Evolutionary conservation across 2,329 filamentous ascomycete species (phyloP), one percentile per base, ranked within the genome.

Genomic region (Plectosphaerella sp.): DNA sequence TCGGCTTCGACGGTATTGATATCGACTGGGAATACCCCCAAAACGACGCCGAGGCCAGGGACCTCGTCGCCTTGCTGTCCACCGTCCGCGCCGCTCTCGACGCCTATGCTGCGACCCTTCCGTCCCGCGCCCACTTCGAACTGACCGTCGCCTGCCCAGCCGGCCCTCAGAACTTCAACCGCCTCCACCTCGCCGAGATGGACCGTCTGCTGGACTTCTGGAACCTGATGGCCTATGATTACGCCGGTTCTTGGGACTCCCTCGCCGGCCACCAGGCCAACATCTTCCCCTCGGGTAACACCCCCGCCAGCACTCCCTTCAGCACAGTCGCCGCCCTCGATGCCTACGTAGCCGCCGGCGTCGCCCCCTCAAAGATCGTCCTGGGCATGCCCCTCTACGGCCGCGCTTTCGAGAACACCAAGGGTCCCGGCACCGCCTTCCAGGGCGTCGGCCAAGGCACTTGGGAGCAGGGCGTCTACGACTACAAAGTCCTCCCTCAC

Each of bases 341-440:
- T 12, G 78, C 83, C 60, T 97, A 97, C 72, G 73, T 80, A 15
- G 64, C 71, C 1, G 77, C 80, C 12, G 86, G 86, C 7, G 84
- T 97, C 0, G 64, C 78, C 0, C 65, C 84, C 0, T 64, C 76
- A 55, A 97, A 96, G 71, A 82, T 97, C 50, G 88, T 96, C 3
- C 69, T 97, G 14, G 92, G 93, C 3, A 93, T 97, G 88, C 92
- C 93, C 2, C 74, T 97, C 12, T 97, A 97, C 65, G 93, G 93
- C 1, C 88, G 91, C 36, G 84, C 89, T 0, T 97, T 97, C 66
- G 78, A 84, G 59, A 82, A 84, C 57, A 97, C 93, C 0, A 78
- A 87, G 24, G 92, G 91, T 0, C 79, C 83, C 0, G 93, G 93
- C 1, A 68, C 75, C 33, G 71, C 82, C 0, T 97, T 80, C 70